These are phyloP conservation scores for Penicillium cosmopolitanum DNA, from an alignment of 495 filamentous ascomycete species.

Conservation along the genomic window DNA sequence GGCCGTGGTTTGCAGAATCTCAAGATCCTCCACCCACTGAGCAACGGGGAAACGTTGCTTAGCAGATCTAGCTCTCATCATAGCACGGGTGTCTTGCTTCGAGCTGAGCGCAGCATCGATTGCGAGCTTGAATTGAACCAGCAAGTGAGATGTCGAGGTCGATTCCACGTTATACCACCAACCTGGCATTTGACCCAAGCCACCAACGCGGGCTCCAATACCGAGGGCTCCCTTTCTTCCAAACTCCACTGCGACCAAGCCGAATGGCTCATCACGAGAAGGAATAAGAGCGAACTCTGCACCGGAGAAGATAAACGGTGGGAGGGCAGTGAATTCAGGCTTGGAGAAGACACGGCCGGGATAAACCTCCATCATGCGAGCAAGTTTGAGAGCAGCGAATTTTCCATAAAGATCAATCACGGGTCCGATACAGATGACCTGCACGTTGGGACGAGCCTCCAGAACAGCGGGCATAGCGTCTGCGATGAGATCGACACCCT, in stretches of 20 bases:
- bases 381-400: slow-evolving; percentile 77
- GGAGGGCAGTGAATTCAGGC: slow-evolving; percentile 76
- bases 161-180: slow-evolving; percentile 75
- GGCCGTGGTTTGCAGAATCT: slow-evolving; percentile 60
- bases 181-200: slow-evolving; percentile 77
- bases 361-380: slow-evolving; percentile 71
- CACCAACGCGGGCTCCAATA: slow-evolving; percentile 67
- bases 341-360: slow-evolving; percentile 76
- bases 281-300: slow-evolving; percentile 81
- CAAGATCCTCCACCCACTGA: slow-evolving; percentile 67
- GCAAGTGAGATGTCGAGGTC: slow-evolving; percentile 66
- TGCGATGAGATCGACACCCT: slow-evolving; percentile 79
- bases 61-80: slow-evolving; percentile 74
- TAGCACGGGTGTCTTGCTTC: slow-evolving; percentile 57
- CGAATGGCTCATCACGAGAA: slow-evolving; percentile 79
- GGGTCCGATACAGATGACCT: slow-evolving; percentile 72
- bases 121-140: slow-evolving; percentile 73
- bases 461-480: slow-evolving; percentile 74
- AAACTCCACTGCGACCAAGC: slow-evolving; percentile 78
- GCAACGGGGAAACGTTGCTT: slow-evolving; percentile 77
- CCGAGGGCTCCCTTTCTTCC: slow-evolving; percentile 77
- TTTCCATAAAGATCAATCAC: slow-evolving; percentile 80
- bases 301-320: slow-evolving; percentile 77
- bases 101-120: slow-evolving; percentile 69
- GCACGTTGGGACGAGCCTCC: slow-evolving; percentile 66